Evolutionary conservation across 2,329 filamentous ascomycete genomes (phyloP).

Genomic region (Ophiocordyceps camponoti-saundersi): DNA sequence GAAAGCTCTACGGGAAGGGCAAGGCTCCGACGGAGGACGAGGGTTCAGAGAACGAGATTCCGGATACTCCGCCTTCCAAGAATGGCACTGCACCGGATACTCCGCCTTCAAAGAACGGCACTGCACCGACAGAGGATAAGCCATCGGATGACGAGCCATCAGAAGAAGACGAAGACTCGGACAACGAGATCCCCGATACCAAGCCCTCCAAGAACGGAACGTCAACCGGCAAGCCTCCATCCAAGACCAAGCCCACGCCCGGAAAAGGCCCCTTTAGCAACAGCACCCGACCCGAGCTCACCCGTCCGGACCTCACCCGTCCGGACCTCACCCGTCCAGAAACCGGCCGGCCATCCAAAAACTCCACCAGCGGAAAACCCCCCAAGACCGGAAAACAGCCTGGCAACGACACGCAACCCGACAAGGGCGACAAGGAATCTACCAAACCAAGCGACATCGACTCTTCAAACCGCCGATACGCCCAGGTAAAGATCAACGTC

Average conservation of each 20-base stretch:
- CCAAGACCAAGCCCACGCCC: not conserved
- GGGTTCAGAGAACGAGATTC: not conserved
- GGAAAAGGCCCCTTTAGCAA: not conserved
- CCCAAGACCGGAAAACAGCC: not conserved
- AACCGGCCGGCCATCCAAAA: not conserved
- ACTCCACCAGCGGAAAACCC: no score
- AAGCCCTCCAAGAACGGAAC: no score
- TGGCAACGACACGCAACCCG: not conserved
- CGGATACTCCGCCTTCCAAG: no score
- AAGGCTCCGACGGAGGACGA: not conserved
- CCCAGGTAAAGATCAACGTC: not conserved
- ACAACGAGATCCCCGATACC: no score
- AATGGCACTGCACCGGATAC: no score
- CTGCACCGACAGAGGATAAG: not conserved
- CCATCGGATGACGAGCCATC: not conserved
- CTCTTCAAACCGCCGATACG: not conserved
- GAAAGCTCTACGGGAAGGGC: not conserved
- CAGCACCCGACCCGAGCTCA: not conserved
- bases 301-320: no score
- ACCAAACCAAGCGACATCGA: not conserved
- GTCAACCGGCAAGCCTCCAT: not conserved
- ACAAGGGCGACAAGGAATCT: not conserved
- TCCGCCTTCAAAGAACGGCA: no score
- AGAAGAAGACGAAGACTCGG: no score
- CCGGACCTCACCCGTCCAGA: no score